These are phyloP conservation scores for Leucocoprinus sp. DNA, from an alignment of 768 basidiomycete genomes.

Conservation along the genomic window DNA sequence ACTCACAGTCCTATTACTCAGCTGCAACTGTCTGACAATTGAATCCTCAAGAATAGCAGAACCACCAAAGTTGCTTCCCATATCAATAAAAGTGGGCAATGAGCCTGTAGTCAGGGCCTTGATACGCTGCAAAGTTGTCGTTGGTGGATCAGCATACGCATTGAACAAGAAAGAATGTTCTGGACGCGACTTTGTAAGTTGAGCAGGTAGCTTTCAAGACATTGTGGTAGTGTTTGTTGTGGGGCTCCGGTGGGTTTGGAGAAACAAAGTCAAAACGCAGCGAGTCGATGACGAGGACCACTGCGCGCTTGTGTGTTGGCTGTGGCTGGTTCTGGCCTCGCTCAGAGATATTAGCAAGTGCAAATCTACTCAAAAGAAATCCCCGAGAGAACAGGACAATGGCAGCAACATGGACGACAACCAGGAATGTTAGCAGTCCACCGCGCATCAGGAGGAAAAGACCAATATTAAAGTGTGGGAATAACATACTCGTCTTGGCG, in stretches of 20 bases:
- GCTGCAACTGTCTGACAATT: conserved; percentile 61
- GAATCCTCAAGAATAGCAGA: conserved; percentile 86
- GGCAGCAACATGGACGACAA: conserved; percentile 62
- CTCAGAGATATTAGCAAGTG: conserved; percentile 49
- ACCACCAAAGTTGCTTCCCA: conserved; percentile 89
- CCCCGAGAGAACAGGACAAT: conserved; percentile 89
- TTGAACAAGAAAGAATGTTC: conserved; percentile 80
- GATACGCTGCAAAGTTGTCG: conserved; percentile 88
- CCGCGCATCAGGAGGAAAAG: conserved; percentile 19
- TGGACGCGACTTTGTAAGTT: conserved; percentile 59
- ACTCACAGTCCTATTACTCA: conserved; percentile 51
- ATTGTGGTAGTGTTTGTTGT: conserved; percentile 71
- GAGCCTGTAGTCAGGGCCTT: conserved; percentile 95
- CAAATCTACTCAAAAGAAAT: conserved; percentile 77
- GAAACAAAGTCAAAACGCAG: conserved; percentile 92
- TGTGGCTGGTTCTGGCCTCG: conserved; percentile 39
- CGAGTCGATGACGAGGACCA: conserved; percentile 86
- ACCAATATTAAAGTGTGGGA: background rate
- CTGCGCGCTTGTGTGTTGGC: conserved; percentile 70
- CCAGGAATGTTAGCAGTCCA: conserved; percentile 38
- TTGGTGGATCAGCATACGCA: conserved; percentile 89
- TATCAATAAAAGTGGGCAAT: conserved; percentile 89
- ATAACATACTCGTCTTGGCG: too few relatives aligned
- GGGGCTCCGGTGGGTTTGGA: conserved; percentile 52
- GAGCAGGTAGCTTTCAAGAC: conserved; percentile 70